These are phyloP conservation scores for Prunus fruticosa DNA, from an alignment of 306 rosid genomes.

Conservation along the genomic window DNA sequence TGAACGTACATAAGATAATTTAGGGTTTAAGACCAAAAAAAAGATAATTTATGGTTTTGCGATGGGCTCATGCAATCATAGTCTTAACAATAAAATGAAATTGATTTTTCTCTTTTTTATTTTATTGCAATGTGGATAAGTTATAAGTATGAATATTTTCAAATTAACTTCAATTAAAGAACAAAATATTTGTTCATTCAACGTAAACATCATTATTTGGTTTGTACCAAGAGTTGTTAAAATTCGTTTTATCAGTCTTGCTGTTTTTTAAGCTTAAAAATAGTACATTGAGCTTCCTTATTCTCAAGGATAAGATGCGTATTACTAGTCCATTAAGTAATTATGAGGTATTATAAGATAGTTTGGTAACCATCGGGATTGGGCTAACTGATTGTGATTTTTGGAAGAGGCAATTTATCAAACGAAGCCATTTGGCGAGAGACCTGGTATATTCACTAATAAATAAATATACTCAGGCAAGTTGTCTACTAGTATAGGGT, in stretches of 20 bases:
- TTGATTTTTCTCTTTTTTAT: too few species aligned
- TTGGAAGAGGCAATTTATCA: not conserved
- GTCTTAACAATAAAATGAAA: too few species aligned
- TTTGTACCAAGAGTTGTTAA: not conserved
- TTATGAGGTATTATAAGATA: not conserved
- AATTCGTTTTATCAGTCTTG: not conserved
- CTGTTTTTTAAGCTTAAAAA: not conserved
- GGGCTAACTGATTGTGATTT: not conserved
- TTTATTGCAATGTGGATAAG: too few species aligned
- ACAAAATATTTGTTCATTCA: too few species aligned
- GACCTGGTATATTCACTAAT: not conserved
- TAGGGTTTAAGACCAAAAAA: too few species aligned
- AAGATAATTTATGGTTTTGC: too few species aligned
- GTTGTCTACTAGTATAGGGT: not conserved
- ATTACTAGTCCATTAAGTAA: not conserved
- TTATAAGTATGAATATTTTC: too few species aligned
- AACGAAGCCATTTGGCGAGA: not conserved
- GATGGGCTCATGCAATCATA: too few species aligned
- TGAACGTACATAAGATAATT: too few species aligned
- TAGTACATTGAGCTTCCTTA: not conserved
- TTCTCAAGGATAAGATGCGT: not conserved
- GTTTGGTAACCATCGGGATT: not conserved
- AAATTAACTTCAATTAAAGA: too few species aligned
- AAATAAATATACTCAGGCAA: not conserved
- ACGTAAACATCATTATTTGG: too few species aligned